Evolutionary conservation across 2,329 filamentous ascomycete genomes (phyloP).

Genomic region (Venturia oleaginea): DNA sequence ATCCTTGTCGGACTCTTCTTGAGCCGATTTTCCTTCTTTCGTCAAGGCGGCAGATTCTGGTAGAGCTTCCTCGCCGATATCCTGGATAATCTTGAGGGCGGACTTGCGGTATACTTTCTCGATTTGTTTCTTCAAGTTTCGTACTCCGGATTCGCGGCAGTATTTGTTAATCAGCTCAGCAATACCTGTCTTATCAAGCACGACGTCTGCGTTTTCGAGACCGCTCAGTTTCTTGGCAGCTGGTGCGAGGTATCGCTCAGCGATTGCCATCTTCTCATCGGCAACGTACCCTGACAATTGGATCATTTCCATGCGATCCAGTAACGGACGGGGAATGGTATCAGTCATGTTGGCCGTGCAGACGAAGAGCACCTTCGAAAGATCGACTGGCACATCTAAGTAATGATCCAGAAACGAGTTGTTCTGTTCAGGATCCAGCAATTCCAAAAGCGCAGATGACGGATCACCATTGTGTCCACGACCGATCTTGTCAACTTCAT

Average conservation of each 20-base stretch:
- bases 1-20: constrained; percentile 62
- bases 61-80: constrained; percentile 76
- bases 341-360: constrained; percentile 99
- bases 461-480: constrained; percentile 94
- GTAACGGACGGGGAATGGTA: constrained; percentile 84
- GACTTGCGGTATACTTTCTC: constrained; percentile 98
- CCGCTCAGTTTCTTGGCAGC: constrained; percentile 92
- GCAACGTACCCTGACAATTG: constrained; percentile 92
- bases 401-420: constrained; percentile 96
- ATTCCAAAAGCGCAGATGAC: constrained; percentile 82
- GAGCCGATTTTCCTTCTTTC: constrained; percentile 71
- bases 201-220: constrained; percentile 82
- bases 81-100: constrained; percentile 91
- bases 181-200: constrained; percentile 76
- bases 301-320: constrained; percentile 98
- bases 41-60: constrained; percentile 76
- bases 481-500: constrained; percentile 97
- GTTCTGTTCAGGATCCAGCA: constrained; percentile 96
- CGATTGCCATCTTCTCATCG: constrained; percentile 98
- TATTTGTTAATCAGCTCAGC: constrained; percentile 98
- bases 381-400: constrained; percentile 93
- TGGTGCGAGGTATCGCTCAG: constrained; percentile 82
- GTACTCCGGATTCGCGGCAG: constrained; percentile 91
- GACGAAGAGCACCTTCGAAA: constrained; percentile 96
- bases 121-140: constrained; percentile 98